A percentile compares a stretch with the other conserved stretches of the same genome.
phyloP scores from a whole-genome alignment of 768 basidiomycete species.

The Leucocoprinus sp. region DNA sequence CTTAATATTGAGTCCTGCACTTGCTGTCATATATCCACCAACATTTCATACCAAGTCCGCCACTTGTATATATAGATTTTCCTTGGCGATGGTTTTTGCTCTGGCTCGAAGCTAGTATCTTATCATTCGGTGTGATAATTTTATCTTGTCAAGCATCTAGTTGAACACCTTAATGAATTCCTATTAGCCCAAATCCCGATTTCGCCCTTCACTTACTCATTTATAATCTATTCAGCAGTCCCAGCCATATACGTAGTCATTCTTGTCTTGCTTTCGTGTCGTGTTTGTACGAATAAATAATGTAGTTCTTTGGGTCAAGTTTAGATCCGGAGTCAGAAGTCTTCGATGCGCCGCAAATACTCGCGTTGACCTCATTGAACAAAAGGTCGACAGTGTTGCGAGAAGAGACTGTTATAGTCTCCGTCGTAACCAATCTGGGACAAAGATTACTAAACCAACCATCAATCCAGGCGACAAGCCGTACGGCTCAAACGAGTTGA shows the following conservation, averaged over 20 bases:
- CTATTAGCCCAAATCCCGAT: too few species aligned
- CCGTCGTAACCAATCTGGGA: slow-evolving; percentile 84
- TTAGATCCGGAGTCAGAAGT: slow-evolving; percentile 2
- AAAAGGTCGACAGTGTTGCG: slow-evolving; percentile 79
- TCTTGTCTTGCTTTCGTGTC: slow-evolving; percentile 10
- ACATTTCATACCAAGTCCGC: slow-evolving; percentile 8
- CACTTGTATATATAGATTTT: too few species aligned
- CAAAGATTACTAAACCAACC: not conserved
- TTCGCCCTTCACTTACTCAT: slow-evolving; percentile 11
- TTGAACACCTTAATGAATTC: too few species aligned
- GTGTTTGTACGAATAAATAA: not conserved
- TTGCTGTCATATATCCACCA: not conserved
- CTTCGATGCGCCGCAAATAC: slow-evolving; percentile 57
- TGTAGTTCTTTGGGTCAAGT: slow-evolving; percentile 9
- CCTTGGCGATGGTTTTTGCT: too few species aligned
- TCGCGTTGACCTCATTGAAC: slow-evolving; percentile 56
- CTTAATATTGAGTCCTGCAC: too few species aligned
- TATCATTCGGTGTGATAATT: too few species aligned
- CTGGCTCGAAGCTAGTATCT: too few species aligned
- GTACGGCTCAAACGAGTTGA: slow-evolving; percentile 87
- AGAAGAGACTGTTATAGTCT: slow-evolving; percentile 79
- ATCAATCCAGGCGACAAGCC: slow-evolving; percentile 21
- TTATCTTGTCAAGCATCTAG: too few species aligned
- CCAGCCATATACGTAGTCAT: slow-evolving; percentile 62
- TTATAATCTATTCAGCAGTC: slow-evolving; percentile 45